Evolutionary conservation across 352 stramenopile genomes (phyloP), one percentile per base, ranked within the genome.

Genomic region (Plasmopara muralis): DNA sequence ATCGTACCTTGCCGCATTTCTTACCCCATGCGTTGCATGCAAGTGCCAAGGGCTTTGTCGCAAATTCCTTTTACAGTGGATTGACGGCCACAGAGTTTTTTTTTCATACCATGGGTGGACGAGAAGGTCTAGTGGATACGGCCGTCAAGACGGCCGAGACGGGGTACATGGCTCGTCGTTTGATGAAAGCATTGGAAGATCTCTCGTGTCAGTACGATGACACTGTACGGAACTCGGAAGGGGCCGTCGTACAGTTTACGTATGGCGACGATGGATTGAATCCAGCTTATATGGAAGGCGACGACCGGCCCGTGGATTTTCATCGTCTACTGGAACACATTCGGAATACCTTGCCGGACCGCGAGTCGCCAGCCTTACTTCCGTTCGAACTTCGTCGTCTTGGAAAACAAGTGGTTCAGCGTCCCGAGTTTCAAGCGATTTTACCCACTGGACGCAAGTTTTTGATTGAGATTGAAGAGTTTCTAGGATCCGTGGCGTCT

Each of bases 31-130:
- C 92, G 50, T 77, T 99, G 14, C 96, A 97, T 43, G 95, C 97
- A 5, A 81, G 80, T 5, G 95, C 97, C 7, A 99, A 99, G 67
- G 97, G 97, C n/a, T 99, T 99, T 64, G 97, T 99, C 7, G 92
- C 95, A 13, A 99, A 99, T 62, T 98, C 93, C 41, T 99, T 99
- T 70, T 99, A 97, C 74, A 97, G 87, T 30, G 97, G 97, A 30
- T 74, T 99, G 43, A 99, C 89, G 13, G 95, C 97, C 15, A 99
- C 95, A 9, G 97, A 99, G 77, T 99, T 99, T 63, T 99, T 99
- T 64, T 99, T 99, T 74, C 97, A 99, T 72, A 99, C 96, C 0
- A 99, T 99, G 97, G 97, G 96, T 49, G 97, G 97, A 25, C 83
- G 96, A 69, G 97, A 99, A 90, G 97, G 97, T 61, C 74, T 99